These are phyloP conservation scores for Kuraishia floccosa DNA, from an alignment of 805 yeast species.

Conservation along the genomic window DNA sequence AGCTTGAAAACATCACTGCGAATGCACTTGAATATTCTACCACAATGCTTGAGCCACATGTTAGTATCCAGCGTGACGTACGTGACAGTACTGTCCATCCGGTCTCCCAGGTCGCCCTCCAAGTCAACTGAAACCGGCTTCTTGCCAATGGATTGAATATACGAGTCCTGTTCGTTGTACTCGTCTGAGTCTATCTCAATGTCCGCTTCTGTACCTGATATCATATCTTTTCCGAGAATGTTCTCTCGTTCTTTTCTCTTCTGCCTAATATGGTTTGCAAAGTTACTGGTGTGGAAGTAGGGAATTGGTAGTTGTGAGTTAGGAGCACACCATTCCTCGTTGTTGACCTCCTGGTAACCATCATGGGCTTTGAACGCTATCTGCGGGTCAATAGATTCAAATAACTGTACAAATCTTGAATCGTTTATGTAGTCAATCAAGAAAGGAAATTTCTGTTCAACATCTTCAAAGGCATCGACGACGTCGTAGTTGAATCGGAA, in stretches of 20 bases:
- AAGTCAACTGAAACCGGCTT: constrained; percentile 3
- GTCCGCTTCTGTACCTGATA: constrained; percentile 2
- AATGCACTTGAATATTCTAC: constrained; percentile 59
- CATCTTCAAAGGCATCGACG: background rate
- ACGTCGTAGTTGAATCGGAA: constrained; percentile 23
- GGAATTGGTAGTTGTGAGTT: background rate
- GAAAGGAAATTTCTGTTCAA: background rate
- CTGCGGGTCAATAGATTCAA: constrained; percentile 1
- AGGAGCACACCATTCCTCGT: constrained; percentile 16
- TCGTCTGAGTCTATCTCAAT: constrained; percentile 4
- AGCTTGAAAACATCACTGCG: constrained; percentile 46
- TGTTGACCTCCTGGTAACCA: constrained; percentile 13
- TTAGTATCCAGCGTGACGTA: constrained; percentile 64
- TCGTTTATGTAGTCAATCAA: background rate
- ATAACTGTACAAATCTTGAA: background rate
- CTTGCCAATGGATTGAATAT: constrained; percentile 1
- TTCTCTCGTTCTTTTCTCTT: background rate
- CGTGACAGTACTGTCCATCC: constrained; percentile 46
- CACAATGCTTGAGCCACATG: constrained; percentile 75
- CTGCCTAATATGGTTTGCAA: background rate
- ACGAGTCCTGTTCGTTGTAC: constrained; percentile 10
- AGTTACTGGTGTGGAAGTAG: background rate
- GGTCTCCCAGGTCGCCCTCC: constrained; percentile 41
- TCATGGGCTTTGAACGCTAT: constrained; percentile 4
- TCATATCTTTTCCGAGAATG: background rate